Evolutionary conservation across 2,329 filamentous ascomycete genomes (phyloP).

Genomic region (Fusarium multiceps): DNA sequence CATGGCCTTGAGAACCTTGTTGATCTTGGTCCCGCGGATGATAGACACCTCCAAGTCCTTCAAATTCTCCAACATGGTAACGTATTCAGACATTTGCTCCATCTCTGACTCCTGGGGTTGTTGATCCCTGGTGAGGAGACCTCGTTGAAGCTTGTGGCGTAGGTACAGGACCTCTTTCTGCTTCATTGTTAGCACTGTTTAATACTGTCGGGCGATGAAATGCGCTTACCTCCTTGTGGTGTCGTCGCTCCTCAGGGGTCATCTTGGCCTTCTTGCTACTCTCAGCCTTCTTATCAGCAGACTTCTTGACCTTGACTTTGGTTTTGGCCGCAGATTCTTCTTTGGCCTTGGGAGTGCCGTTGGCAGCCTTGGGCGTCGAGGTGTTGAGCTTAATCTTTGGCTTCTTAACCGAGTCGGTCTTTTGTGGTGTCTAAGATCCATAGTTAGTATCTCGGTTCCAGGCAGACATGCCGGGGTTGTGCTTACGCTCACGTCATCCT

Average conservation of each 20-base stretch:
- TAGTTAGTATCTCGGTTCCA: constrained; percentile 25
- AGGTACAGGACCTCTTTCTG: constrained; percentile 88
- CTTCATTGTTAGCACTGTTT: constrained; percentile 49
- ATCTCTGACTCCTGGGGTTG: constrained; percentile 89
- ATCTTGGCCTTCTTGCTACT: constrained; percentile 67
- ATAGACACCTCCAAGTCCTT: constrained; percentile 87
- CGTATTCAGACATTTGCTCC: constrained; percentile 79
- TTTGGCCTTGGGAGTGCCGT: constrained; percentile 61
- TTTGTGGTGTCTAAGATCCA: constrained; percentile 63
- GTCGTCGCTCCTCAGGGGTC: constrained; percentile 66
- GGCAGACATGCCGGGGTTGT: not conserved
- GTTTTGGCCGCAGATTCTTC: constrained; percentile 65
- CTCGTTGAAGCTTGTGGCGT: constrained; percentile 94
- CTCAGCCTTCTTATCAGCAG: constrained; percentile 67
- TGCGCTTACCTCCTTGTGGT: constrained; percentile 68
- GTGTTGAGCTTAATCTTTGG: constrained; percentile 73
- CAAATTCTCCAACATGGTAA: constrained; percentile 82
- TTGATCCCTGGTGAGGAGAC: constrained; percentile 85
- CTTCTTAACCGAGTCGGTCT: constrained; percentile 73
- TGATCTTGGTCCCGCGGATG: constrained; percentile 93
- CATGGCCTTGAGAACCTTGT: constrained; percentile 97
- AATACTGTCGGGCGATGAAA: not conserved
- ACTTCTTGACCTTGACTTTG: constrained; percentile 65
- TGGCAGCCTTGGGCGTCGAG: constrained; percentile 49
- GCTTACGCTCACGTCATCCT: constrained; percentile 71